phyloP scores from a whole-genome alignment of 2,329 filamentous ascomycete genomes.

The Pseudocercospora eumusae region DNA sequence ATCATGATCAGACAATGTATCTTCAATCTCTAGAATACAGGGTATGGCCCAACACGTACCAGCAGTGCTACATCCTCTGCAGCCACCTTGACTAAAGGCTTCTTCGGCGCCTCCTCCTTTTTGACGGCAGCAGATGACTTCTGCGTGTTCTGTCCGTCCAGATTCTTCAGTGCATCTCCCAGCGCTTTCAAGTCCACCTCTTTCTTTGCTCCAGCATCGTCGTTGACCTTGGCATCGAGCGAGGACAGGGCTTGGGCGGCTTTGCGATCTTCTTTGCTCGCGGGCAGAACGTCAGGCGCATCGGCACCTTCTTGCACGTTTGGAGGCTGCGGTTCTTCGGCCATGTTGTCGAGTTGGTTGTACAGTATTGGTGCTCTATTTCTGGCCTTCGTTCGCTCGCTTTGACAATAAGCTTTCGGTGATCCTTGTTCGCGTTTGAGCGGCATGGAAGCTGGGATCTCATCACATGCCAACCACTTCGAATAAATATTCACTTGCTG shows the following conservation, averaged over 20 bases:
- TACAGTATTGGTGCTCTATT: not conserved
- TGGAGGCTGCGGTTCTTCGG: conserved; percentile 62
- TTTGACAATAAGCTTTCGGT: conserved; percentile 9
- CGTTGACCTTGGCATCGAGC: conserved; percentile 62
- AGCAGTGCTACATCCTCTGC: conserved; percentile 68
- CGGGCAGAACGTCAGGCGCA: conserved; percentile 55
- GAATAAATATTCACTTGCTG: not conserved
- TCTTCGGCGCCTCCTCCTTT: conserved; percentile 42
- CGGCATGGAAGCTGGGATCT: not conserved
- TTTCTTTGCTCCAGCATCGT: conserved; percentile 50
- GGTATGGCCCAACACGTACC: conserved; percentile 49
- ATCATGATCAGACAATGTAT: conserved; percentile 3
- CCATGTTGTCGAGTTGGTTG: conserved; percentile 50
- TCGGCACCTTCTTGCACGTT: conserved; percentile 62
- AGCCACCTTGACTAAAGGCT: conserved; percentile 67
- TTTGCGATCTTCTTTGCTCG: conserved; percentile 74
- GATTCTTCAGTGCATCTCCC: conserved; percentile 68
- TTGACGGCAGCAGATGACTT: conserved; percentile 50
- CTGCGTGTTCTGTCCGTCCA: conserved; percentile 48
- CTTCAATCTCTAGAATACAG: not conserved
- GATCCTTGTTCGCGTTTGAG: conserved; percentile 2
- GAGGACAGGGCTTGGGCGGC: conserved; percentile 71
- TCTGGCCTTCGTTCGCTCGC: not conserved
- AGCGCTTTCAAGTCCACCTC: conserved; percentile 70
- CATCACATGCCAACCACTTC: not conserved